Conservation (phyloP, 2,329 filamentous ascomycete species). For the Colletotrichum spaethianum region DNA sequence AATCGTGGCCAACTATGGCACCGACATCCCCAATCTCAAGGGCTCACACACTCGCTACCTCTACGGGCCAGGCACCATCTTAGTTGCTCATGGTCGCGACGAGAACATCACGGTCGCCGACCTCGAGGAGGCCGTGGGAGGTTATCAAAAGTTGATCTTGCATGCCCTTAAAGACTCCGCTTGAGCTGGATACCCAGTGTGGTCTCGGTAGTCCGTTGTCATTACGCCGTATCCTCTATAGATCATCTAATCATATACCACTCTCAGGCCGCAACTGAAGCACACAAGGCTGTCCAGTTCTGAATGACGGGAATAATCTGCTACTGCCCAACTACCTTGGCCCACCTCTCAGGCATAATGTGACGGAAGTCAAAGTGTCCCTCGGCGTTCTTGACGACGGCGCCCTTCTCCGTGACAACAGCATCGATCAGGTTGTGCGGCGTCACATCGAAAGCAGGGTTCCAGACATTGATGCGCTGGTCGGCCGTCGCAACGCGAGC, state of each 20-base stretch:
- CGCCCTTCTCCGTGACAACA: slow-evolving; percentile 92
- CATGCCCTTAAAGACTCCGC: slow-evolving; percentile 59
- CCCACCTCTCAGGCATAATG: slow-evolving; percentile 71
- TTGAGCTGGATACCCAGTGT: neutral
- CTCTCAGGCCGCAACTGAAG: neutral
- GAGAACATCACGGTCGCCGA: slow-evolving; percentile 84
- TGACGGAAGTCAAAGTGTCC: slow-evolving; percentile 78
- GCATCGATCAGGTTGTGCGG: slow-evolving; percentile 91
- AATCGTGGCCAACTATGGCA: slow-evolving; percentile 91
- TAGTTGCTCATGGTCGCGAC: slow-evolving; percentile 89
- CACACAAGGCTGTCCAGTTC: neutral
- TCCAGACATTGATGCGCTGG: slow-evolving; percentile 89
- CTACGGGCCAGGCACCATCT: slow-evolving; percentile 80
- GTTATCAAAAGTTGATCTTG: slow-evolving; percentile 80
- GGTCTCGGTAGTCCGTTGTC: neutral
- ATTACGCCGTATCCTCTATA: slow-evolving; percentile 3
- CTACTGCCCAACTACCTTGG: slow-evolving; percentile 45
- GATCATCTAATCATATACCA: neutral
- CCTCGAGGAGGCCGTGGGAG: slow-evolving; percentile 82
- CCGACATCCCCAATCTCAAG: slow-evolving; percentile 85
- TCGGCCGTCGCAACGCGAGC: slow-evolving; percentile 86
- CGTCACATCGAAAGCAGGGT: slow-evolving; percentile 96
- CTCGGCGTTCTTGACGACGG: slow-evolving; percentile 81
- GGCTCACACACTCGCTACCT: slow-evolving; percentile 78
- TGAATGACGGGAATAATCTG: neutral